Percentiles rank a stretch among this genome's conserved stretches.
Conservation (phyloP, 2,329 filamentous ascomycete genomes). For the Helotiales sp. region DNA sequence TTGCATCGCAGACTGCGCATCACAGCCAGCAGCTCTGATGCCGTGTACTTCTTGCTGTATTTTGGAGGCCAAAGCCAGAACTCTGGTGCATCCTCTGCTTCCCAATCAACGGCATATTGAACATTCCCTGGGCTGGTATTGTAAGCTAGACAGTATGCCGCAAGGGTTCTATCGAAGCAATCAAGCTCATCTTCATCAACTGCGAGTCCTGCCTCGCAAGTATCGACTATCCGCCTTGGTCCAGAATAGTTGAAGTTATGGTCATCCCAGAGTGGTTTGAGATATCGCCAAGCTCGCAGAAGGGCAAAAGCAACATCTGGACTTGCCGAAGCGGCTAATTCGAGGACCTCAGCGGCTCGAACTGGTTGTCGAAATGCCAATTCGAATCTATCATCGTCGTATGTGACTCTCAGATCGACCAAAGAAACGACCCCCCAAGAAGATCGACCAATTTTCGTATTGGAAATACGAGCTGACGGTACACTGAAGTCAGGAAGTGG, state of each 20-base stretch:
- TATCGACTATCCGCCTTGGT: constrained; percentile 58
- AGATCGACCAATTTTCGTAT: constrained; percentile 50
- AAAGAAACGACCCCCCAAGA: constrained; percentile 69
- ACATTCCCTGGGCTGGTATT: constrained; percentile 68
- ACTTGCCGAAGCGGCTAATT: constrained; percentile 67
- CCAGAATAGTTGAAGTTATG: constrained; percentile 67
- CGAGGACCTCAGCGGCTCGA: constrained; percentile 58
- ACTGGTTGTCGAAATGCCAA: constrained; percentile 66
- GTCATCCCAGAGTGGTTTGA: constrained; percentile 69
- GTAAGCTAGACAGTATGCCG: constrained; percentile 73
- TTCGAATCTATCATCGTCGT: constrained; percentile 69
- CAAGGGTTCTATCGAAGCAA: constrained; percentile 67
- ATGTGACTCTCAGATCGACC: constrained; percentile 61
- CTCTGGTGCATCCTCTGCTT: constrained; percentile 69
- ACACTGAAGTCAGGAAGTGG: constrained; percentile 64
- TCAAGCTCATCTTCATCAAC: constrained; percentile 63
- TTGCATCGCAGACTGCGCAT: constrained; percentile 73
- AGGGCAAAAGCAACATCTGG: constrained; percentile 68
- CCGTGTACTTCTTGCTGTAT: constrained; percentile 58
- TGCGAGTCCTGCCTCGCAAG: constrained; percentile 49
- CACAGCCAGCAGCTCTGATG: constrained; percentile 70
- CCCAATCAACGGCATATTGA: constrained; percentile 63
- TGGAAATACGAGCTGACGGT: constrained; percentile 49
- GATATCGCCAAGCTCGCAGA: constrained; percentile 62
- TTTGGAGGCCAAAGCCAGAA: constrained; percentile 67